A percentile compares a stretch with the other conserved stretches of the same genome.
Conservation (phyloP, 805 yeast genomes). For the Candida orba region DNA sequence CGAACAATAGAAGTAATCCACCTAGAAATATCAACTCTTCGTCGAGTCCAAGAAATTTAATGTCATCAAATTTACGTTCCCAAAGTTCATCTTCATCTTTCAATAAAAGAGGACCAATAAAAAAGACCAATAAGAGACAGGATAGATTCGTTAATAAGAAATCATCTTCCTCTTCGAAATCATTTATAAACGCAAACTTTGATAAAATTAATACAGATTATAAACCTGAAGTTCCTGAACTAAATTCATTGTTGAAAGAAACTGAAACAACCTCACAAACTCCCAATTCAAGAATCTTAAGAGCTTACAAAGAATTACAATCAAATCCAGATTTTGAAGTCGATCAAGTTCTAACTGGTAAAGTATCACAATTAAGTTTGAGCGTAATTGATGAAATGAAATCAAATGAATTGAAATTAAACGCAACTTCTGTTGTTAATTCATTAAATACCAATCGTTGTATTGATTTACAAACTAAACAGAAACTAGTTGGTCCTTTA, state of each 20-base stretch:
- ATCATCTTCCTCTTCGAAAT: neutral
- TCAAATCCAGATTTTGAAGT: slow-evolving; percentile 11
- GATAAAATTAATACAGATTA: slow-evolving; percentile 12
- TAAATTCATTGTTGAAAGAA: slow-evolving; percentile 7
- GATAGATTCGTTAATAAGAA: neutral
- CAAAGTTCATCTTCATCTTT: neutral
- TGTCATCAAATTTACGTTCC: slow-evolving; percentile 3
- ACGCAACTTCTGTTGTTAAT: slow-evolving; percentile 21
- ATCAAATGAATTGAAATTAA: slow-evolving; percentile 14
- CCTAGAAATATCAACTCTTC: slow-evolving; percentile 5
- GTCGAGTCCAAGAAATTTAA: neutral
- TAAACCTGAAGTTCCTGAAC: slow-evolving; percentile 15
- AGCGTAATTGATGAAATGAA: slow-evolving; percentile 11
- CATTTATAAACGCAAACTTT: slow-evolving; percentile 14
- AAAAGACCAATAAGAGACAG: neutral
- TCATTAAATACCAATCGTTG: slow-evolving; percentile 21
- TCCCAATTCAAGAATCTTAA: slow-evolving; percentile 16
- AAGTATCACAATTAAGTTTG: slow-evolving; percentile 1
- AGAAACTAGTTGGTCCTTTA: slow-evolving; percentile 21
- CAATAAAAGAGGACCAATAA: neutral
- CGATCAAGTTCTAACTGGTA: slow-evolving; percentile 15
- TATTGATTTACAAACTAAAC: slow-evolving; percentile 16
- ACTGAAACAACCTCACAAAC: slow-evolving; percentile 19
- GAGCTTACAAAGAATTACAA: slow-evolving; percentile 14
- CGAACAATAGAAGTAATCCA: neutral